Conservation (phyloP, 2,329 filamentous ascomycete species). For the Beauveria sp. region DNA sequence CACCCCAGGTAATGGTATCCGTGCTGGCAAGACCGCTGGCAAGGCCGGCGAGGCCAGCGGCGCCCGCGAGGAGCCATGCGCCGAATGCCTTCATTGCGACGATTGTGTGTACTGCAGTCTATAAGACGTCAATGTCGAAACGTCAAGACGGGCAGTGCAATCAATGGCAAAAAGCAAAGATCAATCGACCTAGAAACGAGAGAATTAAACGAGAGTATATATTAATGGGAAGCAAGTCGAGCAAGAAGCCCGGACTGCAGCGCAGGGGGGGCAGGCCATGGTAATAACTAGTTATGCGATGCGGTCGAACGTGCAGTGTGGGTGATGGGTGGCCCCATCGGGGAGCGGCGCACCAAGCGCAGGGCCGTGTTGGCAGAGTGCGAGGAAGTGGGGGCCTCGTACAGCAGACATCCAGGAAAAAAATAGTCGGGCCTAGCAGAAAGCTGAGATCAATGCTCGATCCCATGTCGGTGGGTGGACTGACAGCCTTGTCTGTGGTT, state of each 20-base stretch:
- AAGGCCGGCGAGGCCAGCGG: conserved; percentile 26
- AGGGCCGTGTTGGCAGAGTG: neutral
- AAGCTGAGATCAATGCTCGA: neutral
- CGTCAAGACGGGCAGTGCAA: neutral
- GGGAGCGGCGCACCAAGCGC: neutral
- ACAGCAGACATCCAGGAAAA: neutral
- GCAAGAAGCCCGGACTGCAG: neutral
- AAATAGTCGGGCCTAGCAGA: neutral
- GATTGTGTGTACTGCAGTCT: neutral
- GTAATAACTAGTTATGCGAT: neutral
- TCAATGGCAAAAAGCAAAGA: neutral
- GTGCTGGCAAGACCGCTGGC: conserved; percentile 33
- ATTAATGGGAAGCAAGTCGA: neutral
- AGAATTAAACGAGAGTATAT: neutral
- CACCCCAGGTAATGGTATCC: conserved; percentile 53
- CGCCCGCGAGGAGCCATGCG: conserved; percentile 23
- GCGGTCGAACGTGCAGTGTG: neutral
- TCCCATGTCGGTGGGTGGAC: neutral
- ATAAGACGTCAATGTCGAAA: neutral
- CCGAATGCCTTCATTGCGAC: conserved; percentile 19
- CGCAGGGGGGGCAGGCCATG: neutral
- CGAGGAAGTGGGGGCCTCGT: neutral
- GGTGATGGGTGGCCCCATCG: conserved; percentile 1
- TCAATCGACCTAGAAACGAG: conserved; percentile 6
- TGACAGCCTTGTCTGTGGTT: neutral